These are phyloP conservation scores for Fusarium sp. DNA, from an alignment of 2,329 filamentous ascomycete species.

Conservation along the genomic window DNA sequence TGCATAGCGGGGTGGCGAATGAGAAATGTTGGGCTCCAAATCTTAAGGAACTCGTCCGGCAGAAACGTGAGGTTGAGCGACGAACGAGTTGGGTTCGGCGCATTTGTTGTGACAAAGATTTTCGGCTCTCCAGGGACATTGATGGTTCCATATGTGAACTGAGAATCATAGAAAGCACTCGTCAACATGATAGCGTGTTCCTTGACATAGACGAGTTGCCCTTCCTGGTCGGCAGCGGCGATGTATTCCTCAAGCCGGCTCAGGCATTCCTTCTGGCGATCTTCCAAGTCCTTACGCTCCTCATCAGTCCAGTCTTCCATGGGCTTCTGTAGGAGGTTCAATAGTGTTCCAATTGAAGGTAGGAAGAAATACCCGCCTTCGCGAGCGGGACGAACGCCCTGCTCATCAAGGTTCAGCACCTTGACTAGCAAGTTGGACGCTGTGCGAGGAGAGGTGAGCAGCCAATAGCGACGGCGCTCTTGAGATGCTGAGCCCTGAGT, in stretches of 20 bases:
- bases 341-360: conserved; percentile 2
- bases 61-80: conserved; percentile 30
- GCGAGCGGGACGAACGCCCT: conserved; percentile 24
- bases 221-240: conserved; percentile 22
- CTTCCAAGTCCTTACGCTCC: neutral
- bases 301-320: conserved; percentile 31
- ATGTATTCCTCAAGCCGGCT: conserved; percentile 27
- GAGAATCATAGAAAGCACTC: conserved; percentile 15
- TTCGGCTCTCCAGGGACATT: neutral
- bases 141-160: neutral
- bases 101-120: neutral
- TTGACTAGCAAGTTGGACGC: conserved; percentile 36
- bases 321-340: conserved; percentile 3
- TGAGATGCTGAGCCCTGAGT: conserved; percentile 10
- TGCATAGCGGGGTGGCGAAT: conserved; percentile 33
- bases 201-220: conserved; percentile 23
- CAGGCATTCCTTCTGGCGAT: conserved; percentile 8
- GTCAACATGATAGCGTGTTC: conserved; percentile 31
- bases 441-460: conserved; percentile 33
- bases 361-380: conserved; percentile 38
- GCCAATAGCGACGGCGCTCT: conserved; percentile 25
- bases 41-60: conserved; percentile 37
- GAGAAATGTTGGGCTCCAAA: conserved; percentile 37
- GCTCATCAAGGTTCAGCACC: conserved; percentile 34
- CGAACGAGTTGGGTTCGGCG: conserved; percentile 20